Conservation (phyloP, 2,329 filamentous ascomycete genomes). For the Stemphylium lycopersici region DNA sequence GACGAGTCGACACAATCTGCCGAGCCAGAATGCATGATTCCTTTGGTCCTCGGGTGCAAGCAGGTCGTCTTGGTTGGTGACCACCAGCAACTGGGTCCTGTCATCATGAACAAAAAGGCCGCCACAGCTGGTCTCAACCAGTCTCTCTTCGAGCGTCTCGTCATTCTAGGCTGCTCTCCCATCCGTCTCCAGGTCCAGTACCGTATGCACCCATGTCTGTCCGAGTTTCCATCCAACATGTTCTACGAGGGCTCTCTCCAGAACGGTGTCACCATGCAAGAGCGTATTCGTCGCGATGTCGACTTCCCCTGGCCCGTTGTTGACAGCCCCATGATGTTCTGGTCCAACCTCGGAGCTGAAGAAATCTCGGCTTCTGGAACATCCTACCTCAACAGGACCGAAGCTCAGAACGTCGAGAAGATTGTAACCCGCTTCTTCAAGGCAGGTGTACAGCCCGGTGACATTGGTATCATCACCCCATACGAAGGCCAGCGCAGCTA, state of each 20-base stretch:
- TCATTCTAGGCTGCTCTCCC: conserved; percentile 86
- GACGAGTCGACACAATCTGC: conserved; percentile 98
- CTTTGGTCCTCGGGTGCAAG: conserved; percentile 94
- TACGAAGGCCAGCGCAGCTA: conserved; percentile 99
- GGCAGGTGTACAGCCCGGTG: conserved; percentile 88
- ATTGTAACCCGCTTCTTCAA: conserved; percentile 99
- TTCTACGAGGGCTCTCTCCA: conserved; percentile 98
- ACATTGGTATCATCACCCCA: conserved; percentile 97
- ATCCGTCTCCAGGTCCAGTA: conserved; percentile 97
- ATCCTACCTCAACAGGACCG: conserved; percentile 96
- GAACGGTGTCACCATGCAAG: conserved; percentile 90
- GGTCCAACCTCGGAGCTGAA: conserved; percentile 96
- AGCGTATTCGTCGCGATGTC: conserved; percentile 87
- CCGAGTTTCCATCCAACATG: conserved; percentile 98
- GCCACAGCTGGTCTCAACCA: conserved; percentile 97
- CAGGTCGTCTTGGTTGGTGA: conserved; percentile 98
- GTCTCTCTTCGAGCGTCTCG: conserved; percentile 95
- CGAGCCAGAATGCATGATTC: conserved; percentile 99
- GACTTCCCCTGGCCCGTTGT: conserved; percentile 97
- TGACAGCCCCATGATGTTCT: conserved; percentile 99
- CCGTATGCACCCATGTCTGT: conserved; percentile 97
- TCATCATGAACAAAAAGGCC: conserved; percentile 99
- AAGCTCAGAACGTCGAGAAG: conserved; percentile 97
- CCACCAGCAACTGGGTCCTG: conserved; percentile 95
- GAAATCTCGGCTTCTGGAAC: conserved; percentile 98